Evolutionary conservation across 495 filamentous ascomycete genomes (phyloP).

Genomic region (Oidiodendron maius): DNA sequence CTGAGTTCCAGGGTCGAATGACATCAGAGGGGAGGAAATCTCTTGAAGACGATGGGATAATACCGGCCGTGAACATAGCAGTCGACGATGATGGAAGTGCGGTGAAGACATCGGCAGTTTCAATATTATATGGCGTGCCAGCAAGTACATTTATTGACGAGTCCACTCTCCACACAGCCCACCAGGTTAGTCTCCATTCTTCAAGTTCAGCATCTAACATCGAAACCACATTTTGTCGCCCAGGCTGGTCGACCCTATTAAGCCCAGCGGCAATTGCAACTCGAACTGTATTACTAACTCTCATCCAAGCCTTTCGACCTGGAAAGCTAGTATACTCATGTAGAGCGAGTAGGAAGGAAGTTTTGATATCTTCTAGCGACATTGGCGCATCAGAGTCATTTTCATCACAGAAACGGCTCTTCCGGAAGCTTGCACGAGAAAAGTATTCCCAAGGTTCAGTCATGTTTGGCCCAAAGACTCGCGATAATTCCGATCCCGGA

Average conservation of each 20-base stretch:
- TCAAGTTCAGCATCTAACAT: constrained; percentile 27
- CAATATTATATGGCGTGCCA: constrained; percentile 20
- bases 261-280: constrained; percentile 27
- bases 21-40: background rate
- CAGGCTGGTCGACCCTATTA: constrained; percentile 25
- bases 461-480: background rate
- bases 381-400: constrained; percentile 4
- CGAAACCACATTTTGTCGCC: background rate
- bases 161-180: constrained; percentile 36
- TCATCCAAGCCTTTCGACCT: constrained; percentile 27
- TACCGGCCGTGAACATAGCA: background rate
- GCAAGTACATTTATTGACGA: constrained; percentile 27
- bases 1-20: background rate
- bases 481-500: background rate
- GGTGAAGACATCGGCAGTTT: constrained; percentile 22
- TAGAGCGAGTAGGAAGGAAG: constrained; percentile 31
- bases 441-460: background rate
- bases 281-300: constrained; percentile 28
- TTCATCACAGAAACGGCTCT: background rate
- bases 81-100: constrained; percentile 13
- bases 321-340: constrained; percentile 34
- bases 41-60: background rate
- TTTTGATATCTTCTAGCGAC: constrained; percentile 26
- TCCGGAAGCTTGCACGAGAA: background rate
- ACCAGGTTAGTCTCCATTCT: constrained; percentile 34